Conservation (phyloP, 139 green algal species). For the Monoraphidium neglectum region DNA sequence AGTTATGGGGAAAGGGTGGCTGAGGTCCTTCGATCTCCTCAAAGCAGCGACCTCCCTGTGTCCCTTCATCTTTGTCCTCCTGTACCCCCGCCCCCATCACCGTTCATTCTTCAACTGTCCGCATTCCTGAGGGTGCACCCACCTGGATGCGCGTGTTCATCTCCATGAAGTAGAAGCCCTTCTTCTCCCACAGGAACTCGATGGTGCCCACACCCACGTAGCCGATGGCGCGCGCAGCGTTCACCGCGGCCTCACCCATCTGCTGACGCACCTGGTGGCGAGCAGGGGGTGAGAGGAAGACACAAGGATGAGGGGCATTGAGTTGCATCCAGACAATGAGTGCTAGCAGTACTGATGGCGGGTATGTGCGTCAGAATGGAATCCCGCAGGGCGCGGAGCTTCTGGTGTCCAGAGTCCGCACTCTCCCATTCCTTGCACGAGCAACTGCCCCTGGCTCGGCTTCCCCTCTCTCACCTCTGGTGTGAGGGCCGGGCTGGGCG, state of each 20-base stretch:
- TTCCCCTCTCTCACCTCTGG: too few species aligned
- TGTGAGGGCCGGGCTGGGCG: conserved; percentile 84
- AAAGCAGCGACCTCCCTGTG: too few species aligned
- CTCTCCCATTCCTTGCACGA: too few species aligned
- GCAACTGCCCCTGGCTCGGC: too few species aligned
- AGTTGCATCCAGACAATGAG: background rate
- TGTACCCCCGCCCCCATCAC: too few species aligned
- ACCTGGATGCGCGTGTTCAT: conserved; percentile 98
- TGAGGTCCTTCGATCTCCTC: too few species aligned
- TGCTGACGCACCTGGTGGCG: conserved; percentile 83
- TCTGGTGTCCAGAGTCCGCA: background rate
- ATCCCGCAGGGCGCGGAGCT: background rate
- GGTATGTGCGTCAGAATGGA: background rate
- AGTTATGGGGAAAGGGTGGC: too few species aligned
- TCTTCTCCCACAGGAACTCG: conserved; percentile 95
- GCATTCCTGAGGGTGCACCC: background rate
- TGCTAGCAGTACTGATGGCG: background rate
- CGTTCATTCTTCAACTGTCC: background rate
- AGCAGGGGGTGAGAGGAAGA: background rate
- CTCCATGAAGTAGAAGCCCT: conserved; percentile 98
- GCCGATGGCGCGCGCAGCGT: conserved; percentile 74
- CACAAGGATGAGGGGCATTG: too few species aligned
- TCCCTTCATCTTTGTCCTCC: too few species aligned
- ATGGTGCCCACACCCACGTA: conserved; percentile 89
- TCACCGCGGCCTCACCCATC: conserved; percentile 85